Base-by-base conservation (phyloP, 2,329 filamentous ascomycete species). In the Chaetomiaceae sp. region DNA sequence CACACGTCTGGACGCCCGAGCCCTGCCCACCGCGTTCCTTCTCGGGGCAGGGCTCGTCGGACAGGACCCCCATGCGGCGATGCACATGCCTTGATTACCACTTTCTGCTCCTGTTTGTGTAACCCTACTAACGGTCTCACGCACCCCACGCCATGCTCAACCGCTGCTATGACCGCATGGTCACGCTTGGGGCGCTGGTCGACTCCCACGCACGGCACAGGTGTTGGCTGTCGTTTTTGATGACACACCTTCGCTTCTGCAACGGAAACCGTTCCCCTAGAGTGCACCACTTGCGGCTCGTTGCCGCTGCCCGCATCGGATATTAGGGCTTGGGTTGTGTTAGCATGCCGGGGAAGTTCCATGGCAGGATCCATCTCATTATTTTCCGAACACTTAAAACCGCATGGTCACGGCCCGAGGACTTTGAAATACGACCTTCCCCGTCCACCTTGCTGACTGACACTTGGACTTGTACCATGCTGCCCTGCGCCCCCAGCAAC, bases 91-190 rank as follows among this genome's bases (percentile, higher is more conserved):
- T n/a, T n/a, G 23, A 30, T 19, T 58, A 54, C 56, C 54, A 58
- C 52, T 58, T 56, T 54, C 54, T 58, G 48, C 55, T 56, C 56
- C 51, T 50, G 51, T 53, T 39, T 7, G 38, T 53, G 51, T 44
- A 44, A 48, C 50, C n/a, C 25, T 40, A 23, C 30, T 19, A 47
- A 17, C 23, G 31, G 38, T 20, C 21, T 31, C 44, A 38, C n/a
- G 21, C 33, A 6, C 9, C 27, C 27, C 19, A 35, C 16, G 20
- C 14, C 5, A n/a, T 14, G 19, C 33, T 37, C 19, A 27, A 25
- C 27, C 37, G 39, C 30, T 20, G 17, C 44, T 46, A 30, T 48
- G 48, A 41, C 48, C 20, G 40, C 39, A 47, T 43, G n/a, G 31
- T 37, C 20, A 43, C 46, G n/a, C n/a, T n/a, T n/a, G n/a, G n/a